Base-by-base conservation (phyloP, 768 basidiomycete species). In the Artomyces pyxidatus region DNA sequence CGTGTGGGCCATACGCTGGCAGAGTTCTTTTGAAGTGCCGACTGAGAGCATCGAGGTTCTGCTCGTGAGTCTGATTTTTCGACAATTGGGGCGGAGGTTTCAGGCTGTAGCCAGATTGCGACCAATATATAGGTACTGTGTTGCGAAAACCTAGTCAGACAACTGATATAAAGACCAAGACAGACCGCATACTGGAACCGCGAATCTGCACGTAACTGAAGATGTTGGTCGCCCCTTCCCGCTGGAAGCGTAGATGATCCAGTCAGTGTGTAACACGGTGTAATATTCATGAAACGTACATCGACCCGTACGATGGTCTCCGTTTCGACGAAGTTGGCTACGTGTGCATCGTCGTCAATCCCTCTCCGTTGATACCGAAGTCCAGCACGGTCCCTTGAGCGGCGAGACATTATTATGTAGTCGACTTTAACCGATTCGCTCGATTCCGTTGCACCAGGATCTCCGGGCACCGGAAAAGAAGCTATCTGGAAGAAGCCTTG, bases 251-350 rank as follows among this genome's bases (percentile, higher is more conserved):
- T 16, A 47, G 29, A 30, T 29, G 4, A 25, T 30, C 29, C 14
- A 16, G 27, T 32, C 51, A 45, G 22, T 41, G n/a, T 17, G 27
- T 3, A 11, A 3, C 29, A 9, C 21, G 30, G 11, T 17, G 12
- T 12, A 19, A 53, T n/a, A 16, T 22, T 14, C 4, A 17, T 11
- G 14, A 3, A n/a, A 63, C 75, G 32, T 51, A 90, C 92, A 73
- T 86, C 78, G 10, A 94, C 78, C 37, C 82, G 74, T 72, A 89
- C 80, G 45, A 95, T 82, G 2, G 88, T 85, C 68, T 97, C 94
- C 0, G 91, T 92, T 66, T 97, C 91, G 2, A 97, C 92, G 61
- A 97, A 93, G 66, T 98, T 98, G 1, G 92, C 94, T 3, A 93
- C 94, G 61, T 89, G 77, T 5, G 92, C 90, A 50, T 88, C 83